These are phyloP conservation scores for Cryptococcus jaspeensis DNA, from an alignment of 1,284 basidiomycete species.

Conservation along the genomic window DNA sequence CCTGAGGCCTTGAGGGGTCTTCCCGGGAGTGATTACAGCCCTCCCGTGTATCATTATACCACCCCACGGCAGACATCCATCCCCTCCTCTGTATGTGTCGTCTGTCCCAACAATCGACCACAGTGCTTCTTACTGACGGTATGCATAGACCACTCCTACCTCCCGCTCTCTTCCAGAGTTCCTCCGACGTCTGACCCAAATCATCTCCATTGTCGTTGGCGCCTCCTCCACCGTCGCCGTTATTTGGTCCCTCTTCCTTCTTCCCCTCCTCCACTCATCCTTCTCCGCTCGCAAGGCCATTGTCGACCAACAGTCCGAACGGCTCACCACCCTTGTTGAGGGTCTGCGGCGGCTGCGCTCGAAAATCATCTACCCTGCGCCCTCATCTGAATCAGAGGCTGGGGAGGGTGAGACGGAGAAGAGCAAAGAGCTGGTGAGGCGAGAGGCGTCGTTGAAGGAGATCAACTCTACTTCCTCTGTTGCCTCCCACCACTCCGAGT, in stretches of 20 bases:
- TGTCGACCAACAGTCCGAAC: slow-evolving; percentile 35
- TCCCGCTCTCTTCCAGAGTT: slow-evolving; percentile 16
- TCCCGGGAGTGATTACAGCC: too few relatives aligned
- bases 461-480: slow-evolving; percentile 14
- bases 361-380: slow-evolving; percentile 16
- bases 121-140: background rate
- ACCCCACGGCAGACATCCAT: too few relatives aligned
- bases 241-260: slow-evolving; percentile 44
- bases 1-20: too few relatives aligned
- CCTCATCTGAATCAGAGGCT: background rate
- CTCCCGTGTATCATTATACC: too few relatives aligned
- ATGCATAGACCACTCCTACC: background rate
- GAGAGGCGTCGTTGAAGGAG: slow-evolving; percentile 15
- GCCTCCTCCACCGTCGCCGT: slow-evolving; percentile 34
- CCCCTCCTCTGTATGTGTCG: too few relatives aligned
- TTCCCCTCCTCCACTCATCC: slow-evolving; percentile 46
- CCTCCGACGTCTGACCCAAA: slow-evolving; percentile 35
- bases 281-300: slow-evolving; percentile 46
- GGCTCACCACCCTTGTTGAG: slow-evolving; percentile 20
- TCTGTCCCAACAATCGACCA: background rate
- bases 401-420: background rate
- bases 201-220: slow-evolving; percentile 45
- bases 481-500: slow-evolving; percentile 4
- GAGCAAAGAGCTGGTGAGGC: background rate
- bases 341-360: slow-evolving; percentile 23